These are phyloP conservation scores for Trametes sanguinea DNA, from an alignment of 768 basidiomycete genomes.

Conservation along the genomic window DNA sequence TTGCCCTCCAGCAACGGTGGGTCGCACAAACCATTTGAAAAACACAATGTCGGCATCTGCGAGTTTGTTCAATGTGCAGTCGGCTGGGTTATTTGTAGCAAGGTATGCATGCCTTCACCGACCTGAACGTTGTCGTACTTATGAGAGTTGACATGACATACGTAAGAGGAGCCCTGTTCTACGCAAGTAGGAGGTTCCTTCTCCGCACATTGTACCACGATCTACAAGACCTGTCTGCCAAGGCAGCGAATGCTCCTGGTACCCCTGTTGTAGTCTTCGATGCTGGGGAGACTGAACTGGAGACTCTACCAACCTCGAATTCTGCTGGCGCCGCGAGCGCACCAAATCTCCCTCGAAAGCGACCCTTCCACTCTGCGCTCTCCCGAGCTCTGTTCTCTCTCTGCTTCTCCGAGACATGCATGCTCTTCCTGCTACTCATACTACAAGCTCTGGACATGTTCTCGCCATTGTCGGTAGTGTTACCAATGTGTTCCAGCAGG, in stretches of 20 bases:
- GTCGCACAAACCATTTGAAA: too few species aligned
- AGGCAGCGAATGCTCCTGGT: conserved; percentile 15
- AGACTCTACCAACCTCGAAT: conserved; percentile 41
- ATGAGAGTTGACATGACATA: not conserved
- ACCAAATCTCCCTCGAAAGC: not conserved
- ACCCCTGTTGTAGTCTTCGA: conserved; percentile 19
- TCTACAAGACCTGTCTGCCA: conserved; percentile 48
- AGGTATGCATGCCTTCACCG: not conserved
- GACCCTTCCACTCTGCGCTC: conserved; percentile 53
- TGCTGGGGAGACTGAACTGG: conserved; percentile 39
- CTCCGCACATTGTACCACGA: conserved; percentile 60
- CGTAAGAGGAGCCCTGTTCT: conserved; percentile 51
- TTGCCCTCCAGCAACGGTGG: not conserved
- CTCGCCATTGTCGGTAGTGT: conserved; percentile 49
- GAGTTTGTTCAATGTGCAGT: not conserved
- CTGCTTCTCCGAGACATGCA: conserved; percentile 75
- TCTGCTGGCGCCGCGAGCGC: conserved; percentile 10
- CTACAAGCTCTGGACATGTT: conserved; percentile 65
- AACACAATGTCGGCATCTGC: not conserved
- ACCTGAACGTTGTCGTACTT: too few species aligned
- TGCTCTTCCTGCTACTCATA: conserved; percentile 71
- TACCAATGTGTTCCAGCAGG: not conserved
- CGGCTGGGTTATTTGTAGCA: not conserved
- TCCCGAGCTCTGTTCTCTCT: conserved; percentile 64
- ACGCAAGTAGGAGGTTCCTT: conserved; percentile 60